Evolutionary conservation across 345 rosid species (phyloP).

Genomic region (Sisymbrium altissimum): DNA sequence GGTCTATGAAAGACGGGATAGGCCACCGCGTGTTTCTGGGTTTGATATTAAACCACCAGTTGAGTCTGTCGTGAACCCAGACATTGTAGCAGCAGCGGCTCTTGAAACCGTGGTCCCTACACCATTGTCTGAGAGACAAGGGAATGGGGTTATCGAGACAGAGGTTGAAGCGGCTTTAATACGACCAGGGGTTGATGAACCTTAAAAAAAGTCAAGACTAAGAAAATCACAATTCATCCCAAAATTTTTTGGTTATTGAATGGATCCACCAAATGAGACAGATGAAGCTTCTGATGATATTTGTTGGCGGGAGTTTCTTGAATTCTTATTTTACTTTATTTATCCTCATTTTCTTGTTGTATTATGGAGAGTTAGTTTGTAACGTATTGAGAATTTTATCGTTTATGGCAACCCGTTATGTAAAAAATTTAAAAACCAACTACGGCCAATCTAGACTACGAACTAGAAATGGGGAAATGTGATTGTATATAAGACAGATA

Average conservation of each 20-base stretch:
- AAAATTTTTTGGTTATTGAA: conserved; percentile 11
- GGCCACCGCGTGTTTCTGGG: conserved; percentile 34
- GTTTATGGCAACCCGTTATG: neutral
- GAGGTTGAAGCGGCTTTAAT: conserved; percentile 15
- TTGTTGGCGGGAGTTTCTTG: neutral
- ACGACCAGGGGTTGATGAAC: conserved; percentile 15
- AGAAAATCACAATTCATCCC: conserved; percentile 7
- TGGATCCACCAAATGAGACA: neutral
- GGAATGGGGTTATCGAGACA: conserved; percentile 14
- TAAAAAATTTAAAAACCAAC: neutral
- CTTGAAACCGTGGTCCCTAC: conserved; percentile 4
- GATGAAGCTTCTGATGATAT: neutral
- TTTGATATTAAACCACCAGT: conserved; percentile 32
- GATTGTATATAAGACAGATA: neutral
- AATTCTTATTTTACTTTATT: neutral
- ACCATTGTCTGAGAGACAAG: conserved; percentile 3
- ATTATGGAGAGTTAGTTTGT: conserved; percentile 22
- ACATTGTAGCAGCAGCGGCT: neutral
- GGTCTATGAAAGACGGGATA: conserved; percentile 47
- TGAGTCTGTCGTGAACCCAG: conserved; percentile 18
- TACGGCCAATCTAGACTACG: neutral
- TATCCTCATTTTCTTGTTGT: conserved; percentile 6
- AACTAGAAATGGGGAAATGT: neutral
- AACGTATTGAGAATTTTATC: neutral
- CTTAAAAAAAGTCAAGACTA: neutral